Percentiles rank a stretch among this genome's conserved stretches.
Conservation (phyloP, 2,329 filamentous ascomycete genomes). For the Chaetoscypha palmicola region DNA sequence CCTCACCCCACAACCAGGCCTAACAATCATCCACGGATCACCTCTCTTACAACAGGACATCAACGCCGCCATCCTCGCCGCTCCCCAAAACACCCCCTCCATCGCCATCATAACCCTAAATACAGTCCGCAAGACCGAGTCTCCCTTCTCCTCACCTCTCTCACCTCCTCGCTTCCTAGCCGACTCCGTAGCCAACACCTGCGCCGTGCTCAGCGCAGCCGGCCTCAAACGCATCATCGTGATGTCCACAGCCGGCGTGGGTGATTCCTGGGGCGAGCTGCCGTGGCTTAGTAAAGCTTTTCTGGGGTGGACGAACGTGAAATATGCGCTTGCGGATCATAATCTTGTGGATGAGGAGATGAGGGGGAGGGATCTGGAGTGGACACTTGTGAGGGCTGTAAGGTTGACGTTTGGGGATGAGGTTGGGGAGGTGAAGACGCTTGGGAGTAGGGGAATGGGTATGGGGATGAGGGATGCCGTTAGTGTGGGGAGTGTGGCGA, state of each 20-base stretch:
- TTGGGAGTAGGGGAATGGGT: constrained; percentile 30
- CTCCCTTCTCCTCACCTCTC: constrained; percentile 34
- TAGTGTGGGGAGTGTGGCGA: constrained; percentile 27
- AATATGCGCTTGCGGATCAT: constrained; percentile 35
- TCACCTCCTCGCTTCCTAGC: constrained; percentile 35
- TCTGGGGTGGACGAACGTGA: constrained; percentile 36
- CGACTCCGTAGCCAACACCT: constrained; percentile 33
- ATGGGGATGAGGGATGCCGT: constrained; percentile 30
- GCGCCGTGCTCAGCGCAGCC: constrained; percentile 30
- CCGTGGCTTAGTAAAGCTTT: constrained; percentile 33
- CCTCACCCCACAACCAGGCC: constrained; percentile 25
- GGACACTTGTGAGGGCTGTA: constrained; percentile 33
- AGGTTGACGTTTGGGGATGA: constrained; percentile 30
- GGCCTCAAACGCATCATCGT: constrained; percentile 32
- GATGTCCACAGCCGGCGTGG: constrained; percentile 36
- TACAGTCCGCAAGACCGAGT: constrained; percentile 35
- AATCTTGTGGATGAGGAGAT: constrained; percentile 34
- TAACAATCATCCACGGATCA: constrained; percentile 32
- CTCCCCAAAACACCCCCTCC: constrained; percentile 21
- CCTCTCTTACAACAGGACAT: constrained; percentile 34
- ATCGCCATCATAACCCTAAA: constrained; percentile 36
- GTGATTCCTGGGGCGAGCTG: constrained; percentile 33
- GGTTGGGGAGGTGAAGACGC: constrained; percentile 22
- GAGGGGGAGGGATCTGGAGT: constrained; percentile 31
- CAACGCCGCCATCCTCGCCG: constrained; percentile 23